Conservation (phyloP, 1,284 basidiomycete genomes). For the Moniliella sp. region DNA sequence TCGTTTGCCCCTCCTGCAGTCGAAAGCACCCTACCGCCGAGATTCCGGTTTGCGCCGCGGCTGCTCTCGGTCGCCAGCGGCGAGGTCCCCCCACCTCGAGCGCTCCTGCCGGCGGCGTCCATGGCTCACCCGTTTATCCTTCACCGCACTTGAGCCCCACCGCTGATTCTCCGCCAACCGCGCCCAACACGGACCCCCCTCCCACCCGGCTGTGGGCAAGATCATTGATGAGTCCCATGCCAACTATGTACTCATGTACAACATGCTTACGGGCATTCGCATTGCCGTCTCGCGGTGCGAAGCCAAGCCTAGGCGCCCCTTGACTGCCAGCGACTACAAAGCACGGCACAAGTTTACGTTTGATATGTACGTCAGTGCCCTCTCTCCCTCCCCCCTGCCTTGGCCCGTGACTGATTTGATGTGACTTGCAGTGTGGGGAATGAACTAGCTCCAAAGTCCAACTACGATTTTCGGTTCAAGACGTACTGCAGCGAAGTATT, state of each 20-base stretch:
- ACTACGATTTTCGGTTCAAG: constrained; percentile 96
- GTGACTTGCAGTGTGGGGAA: constrained; percentile 55
- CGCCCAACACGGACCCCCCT: no score
- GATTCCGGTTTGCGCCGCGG: no score
- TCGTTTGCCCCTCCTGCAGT: no score
- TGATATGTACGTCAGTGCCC: constrained; percentile 52
- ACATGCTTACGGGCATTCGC: constrained; percentile 94
- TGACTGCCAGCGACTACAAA: constrained; percentile 66
- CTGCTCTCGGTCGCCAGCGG: no score
- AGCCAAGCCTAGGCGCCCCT: constrained; percentile 65
- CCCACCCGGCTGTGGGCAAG: constrained; percentile 76
- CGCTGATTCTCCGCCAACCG: no score
- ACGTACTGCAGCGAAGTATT: constrained; percentile 97
- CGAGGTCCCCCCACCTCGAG: no score
- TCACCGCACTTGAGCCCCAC: no score
- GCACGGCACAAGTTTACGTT: constrained; percentile 88
- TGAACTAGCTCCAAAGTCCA: constrained; percentile 83
- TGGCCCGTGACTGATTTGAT: neutral
- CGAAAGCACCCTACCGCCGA: no score
- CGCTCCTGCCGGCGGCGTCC: no score
- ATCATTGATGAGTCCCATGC: constrained; percentile 87
- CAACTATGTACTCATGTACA: constrained; percentile 98
- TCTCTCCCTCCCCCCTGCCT: neutral
- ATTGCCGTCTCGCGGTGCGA: constrained; percentile 73
- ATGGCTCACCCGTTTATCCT: no score